Evolutionary conservation across 306 rosid species (phyloP).

Genomic region (Fragaria nilgerrensis): DNA sequence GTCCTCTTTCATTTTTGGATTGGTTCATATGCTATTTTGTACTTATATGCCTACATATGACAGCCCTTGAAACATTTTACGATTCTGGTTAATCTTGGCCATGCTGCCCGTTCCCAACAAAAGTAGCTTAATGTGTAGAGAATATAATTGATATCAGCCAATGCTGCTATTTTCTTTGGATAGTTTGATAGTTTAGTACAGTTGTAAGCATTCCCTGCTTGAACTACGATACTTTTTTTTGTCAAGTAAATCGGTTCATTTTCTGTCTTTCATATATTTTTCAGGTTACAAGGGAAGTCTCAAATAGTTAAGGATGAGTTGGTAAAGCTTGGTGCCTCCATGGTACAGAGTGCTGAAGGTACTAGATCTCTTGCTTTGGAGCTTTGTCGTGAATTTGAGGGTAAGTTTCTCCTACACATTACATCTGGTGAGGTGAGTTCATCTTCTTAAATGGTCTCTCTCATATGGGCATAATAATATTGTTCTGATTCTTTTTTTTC

Average conservation of each 20-base stretch:
- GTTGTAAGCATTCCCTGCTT: background rate
- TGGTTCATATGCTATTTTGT: background rate
- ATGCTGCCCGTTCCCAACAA: background rate
- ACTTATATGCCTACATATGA: background rate
- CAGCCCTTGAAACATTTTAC: background rate
- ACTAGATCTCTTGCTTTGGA: slow-evolving; percentile 97
- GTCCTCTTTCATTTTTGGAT: background rate
- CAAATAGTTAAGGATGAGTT: slow-evolving; percentile 90
- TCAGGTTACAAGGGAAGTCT: slow-evolving; percentile 96
- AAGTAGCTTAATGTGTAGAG: background rate
- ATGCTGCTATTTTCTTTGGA: background rate
- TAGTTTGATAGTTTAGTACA: background rate
- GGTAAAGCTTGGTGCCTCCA: slow-evolving; percentile 88
- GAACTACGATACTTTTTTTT: background rate
- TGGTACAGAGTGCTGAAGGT: slow-evolving; percentile 91
- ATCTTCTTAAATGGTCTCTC: slow-evolving; percentile 3
- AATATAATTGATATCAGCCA: background rate
- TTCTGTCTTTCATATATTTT: slow-evolving; percentile 17
- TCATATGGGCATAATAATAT: background rate
- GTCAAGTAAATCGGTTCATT: background rate
- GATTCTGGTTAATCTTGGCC: too few relatives aligned
- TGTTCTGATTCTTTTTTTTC: too few relatives aligned
- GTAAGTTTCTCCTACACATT: slow-evolving; percentile 87
- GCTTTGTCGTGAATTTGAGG: slow-evolving; percentile 99
- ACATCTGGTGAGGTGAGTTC: slow-evolving; percentile 84